A percentile compares a stretch with the other conserved stretches of the same genome.
Evolutionary conservation across 2,329 filamentous ascomycete species (phyloP).

Genomic region (Ramichloridium luteum): DNA sequence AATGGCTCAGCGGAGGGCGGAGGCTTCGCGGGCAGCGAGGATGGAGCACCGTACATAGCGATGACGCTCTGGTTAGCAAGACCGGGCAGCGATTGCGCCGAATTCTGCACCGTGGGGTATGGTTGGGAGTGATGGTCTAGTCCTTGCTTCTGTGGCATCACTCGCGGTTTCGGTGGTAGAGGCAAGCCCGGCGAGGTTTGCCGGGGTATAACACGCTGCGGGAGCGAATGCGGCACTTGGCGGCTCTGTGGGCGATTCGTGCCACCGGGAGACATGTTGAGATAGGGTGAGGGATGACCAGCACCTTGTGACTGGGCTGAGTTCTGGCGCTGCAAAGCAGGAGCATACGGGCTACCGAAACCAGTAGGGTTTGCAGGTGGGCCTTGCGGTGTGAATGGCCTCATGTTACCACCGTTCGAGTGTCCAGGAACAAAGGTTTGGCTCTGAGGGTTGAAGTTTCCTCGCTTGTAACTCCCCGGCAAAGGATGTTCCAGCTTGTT

Average conservation of each 20-base stretch:
- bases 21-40: constrained; percentile 44
- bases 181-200: constrained; percentile 24
- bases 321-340: constrained; percentile 21
- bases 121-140: constrained; percentile 3
- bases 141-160: constrained; percentile 8
- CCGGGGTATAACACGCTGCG: constrained; percentile 24
- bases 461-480: constrained; percentile 71
- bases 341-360: constrained; percentile 6
- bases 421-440: constrained; percentile 74
- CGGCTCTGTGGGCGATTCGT: constrained; percentile 12
- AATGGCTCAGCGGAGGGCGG: constrained; percentile 31
- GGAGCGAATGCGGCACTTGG: constrained; percentile 25
- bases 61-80: constrained; percentile 33
- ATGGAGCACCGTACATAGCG: constrained; percentile 44
- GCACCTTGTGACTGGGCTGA: constrained; percentile 23
- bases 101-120: constrained; percentile 16
- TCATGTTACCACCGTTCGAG: constrained; percentile 5
- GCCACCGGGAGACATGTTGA: constrained; percentile 8
- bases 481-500: constrained; percentile 69
- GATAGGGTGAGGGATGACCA: constrained; percentile 16
- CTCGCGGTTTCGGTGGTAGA: constrained; percentile 22
- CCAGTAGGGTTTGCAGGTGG: constrained; percentile 5
- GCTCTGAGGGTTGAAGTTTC: constrained; percentile 87
- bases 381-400: constrained; percentile 17
- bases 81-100: constrained; percentile 8